Evolutionary conservation across 371 early-diverging fungal genomes (phyloP).

Genomic region (Circinella minor): DNA sequence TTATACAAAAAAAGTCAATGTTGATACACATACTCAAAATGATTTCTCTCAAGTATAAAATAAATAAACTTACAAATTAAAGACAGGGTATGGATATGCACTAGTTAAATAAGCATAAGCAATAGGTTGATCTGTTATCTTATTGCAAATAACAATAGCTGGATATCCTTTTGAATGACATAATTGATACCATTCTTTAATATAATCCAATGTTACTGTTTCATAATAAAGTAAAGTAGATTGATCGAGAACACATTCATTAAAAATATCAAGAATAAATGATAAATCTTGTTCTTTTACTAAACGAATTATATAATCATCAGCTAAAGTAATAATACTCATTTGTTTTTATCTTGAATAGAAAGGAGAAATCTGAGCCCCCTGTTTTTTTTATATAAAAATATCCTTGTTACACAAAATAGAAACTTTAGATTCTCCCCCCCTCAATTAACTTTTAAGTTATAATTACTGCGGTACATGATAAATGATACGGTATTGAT

Average conservation of each 20-base stretch:
- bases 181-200: not conserved
- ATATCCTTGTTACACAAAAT: too few species aligned
- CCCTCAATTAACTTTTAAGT: too few species aligned
- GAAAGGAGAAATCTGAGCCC: too few species aligned
- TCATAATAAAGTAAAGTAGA: conserved; percentile 1
- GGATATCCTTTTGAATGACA: not conserved
- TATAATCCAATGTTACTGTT: not conserved
- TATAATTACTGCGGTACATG: too few species aligned
- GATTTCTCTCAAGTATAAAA: not conserved
- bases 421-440: too few species aligned
- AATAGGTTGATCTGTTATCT: not conserved
- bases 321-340: not conserved
- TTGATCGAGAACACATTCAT: conserved; percentile 6
- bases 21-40: not conserved
- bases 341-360: too few species aligned
- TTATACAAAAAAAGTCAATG: not conserved
- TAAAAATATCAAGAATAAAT: not conserved
- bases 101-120: not conserved
- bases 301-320: not conserved
- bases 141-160: not conserved
- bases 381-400: too few species aligned
- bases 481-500: too few species aligned
- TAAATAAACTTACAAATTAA: not conserved
- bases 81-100: not conserved
- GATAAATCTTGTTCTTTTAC: not conserved